Percentiles rank a stretch among this genome's conserved stretches.
These are phyloP conservation scores for Raphanus sativus DNA, from an alignment of 345 rosid species.

Conservation along the genomic window DNA sequence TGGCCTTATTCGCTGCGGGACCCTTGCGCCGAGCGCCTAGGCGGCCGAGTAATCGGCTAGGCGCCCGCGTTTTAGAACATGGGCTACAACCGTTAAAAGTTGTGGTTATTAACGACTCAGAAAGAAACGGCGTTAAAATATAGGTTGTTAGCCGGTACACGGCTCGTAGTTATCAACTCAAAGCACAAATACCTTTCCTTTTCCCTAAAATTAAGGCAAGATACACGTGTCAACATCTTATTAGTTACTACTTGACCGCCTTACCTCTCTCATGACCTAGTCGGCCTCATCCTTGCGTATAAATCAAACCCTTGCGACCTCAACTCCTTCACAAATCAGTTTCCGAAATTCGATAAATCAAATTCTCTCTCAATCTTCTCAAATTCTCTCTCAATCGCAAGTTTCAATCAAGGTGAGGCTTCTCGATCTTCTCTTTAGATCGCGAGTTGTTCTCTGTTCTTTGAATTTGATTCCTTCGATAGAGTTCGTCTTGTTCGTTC, in stretches of 20 bases:
- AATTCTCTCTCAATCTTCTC: neutral
- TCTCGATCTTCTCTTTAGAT: neutral
- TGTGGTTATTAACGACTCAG: constrained; percentile 10
- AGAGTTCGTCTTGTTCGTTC: too few relatives aligned
- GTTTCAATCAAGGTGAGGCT: neutral
- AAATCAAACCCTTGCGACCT: neutral
- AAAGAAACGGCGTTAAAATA: constrained; percentile 22
- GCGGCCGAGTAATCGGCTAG: too few relatives aligned
- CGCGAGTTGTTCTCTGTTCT: neutral
- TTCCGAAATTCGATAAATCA: neutral
- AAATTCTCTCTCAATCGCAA: neutral
- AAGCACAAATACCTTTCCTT: constrained; percentile 4
- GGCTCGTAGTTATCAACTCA: constrained; percentile 4
- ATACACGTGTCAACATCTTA: neutral
- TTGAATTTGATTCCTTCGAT: too few relatives aligned
- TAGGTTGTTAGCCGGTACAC: neutral
- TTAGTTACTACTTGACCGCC: constrained; percentile 20
- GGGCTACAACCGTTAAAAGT: constrained; percentile 11
- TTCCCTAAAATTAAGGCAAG: neutral
- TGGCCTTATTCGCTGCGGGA: too few relatives aligned
- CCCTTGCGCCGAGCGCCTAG: too few relatives aligned
- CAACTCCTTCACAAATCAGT: neutral
- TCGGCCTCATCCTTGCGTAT: neutral
- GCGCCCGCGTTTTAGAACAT: too few relatives aligned
- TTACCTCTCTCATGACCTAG: neutral